Evolutionary conservation across 2,329 filamentous ascomycete genomes (phyloP).

Genomic region (Rhexocercosporidium sp.): DNA sequence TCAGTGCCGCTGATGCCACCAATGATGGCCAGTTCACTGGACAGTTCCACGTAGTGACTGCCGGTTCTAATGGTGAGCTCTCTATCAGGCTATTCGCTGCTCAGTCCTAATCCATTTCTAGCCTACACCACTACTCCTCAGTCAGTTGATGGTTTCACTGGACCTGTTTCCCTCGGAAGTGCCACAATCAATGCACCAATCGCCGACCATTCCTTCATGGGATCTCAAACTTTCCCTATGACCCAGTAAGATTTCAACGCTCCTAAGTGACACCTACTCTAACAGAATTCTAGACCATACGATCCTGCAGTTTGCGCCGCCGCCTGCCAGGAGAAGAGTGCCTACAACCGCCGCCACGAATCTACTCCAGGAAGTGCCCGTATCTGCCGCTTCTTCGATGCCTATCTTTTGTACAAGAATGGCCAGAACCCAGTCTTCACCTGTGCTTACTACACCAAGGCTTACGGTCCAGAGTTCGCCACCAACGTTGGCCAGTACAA

Average conservation of each 20-base stretch:
- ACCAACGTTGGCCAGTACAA: constrained; percentile 32
- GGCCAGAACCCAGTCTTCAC: constrained; percentile 44
- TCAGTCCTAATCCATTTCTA: not conserved
- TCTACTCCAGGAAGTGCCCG: constrained; percentile 4
- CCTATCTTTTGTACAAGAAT: constrained; percentile 47
- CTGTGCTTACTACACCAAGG: constrained; percentile 46
- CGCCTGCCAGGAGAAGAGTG: constrained; percentile 33
- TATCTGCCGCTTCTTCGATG: constrained; percentile 44
- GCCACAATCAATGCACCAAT: constrained; percentile 42
- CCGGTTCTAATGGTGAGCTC: constrained; percentile 45
- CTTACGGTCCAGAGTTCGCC: constrained; percentile 34
- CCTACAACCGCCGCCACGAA: constrained; percentile 24
- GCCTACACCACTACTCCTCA: constrained; percentile 42
- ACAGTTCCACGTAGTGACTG: constrained; percentile 47
- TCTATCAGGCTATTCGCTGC: not conserved
- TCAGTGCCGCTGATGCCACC: constrained; percentile 38
- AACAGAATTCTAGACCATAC: constrained; percentile 34
- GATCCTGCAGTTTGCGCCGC: constrained; percentile 42
- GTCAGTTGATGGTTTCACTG: constrained; percentile 33
- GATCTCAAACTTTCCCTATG: constrained; percentile 36
- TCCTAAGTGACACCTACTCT: not conserved
- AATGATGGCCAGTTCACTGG: constrained; percentile 41
- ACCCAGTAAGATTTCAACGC: not conserved
- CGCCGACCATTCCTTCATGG: constrained; percentile 38
- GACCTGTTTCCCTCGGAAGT: constrained; percentile 38